These are phyloP conservation scores for Pseudogymnoascus sp. DNA, from an alignment of 2,329 filamentous ascomycete species.

Conservation along the genomic window DNA sequence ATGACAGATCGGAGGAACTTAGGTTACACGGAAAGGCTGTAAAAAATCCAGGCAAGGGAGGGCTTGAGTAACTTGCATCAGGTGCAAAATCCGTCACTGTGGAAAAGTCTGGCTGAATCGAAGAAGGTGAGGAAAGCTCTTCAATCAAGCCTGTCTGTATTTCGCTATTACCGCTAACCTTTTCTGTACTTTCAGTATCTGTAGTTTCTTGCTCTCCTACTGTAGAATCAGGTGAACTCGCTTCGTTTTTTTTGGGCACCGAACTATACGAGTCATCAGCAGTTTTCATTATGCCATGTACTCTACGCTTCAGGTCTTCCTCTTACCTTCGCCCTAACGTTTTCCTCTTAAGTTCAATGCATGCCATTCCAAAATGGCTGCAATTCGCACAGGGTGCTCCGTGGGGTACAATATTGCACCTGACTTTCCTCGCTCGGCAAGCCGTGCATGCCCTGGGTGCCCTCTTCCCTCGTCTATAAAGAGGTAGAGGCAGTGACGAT, in stretches of 20 bases:
- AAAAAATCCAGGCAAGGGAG: neutral
- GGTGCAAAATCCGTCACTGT: neutral
- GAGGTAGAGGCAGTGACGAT: neutral
- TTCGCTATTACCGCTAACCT: neutral
- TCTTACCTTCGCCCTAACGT: neutral
- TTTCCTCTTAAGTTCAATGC: slow-evolving; percentile 3
- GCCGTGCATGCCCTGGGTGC: slow-evolving; percentile 11
- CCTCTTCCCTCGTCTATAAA: slow-evolving; percentile 5
- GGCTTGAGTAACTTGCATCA: neutral
- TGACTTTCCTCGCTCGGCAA: slow-evolving; percentile 15
- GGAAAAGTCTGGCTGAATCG: neutral
- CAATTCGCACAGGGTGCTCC: slow-evolving; percentile 16
- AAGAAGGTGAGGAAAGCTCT: neutral
- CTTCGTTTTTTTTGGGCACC: neutral
- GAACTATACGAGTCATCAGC: neutral
- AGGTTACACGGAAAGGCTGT: slow-evolving; percentile 14
- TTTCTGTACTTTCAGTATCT: neutral
- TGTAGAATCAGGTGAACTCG: neutral
- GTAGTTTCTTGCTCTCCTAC: neutral
- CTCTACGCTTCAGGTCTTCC: neutral
- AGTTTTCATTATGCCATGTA: neutral
- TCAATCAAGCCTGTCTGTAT: neutral
- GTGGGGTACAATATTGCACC: slow-evolving; percentile 13
- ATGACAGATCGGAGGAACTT: slow-evolving; percentile 13
- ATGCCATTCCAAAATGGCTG: slow-evolving; percentile 11